Conservation (phyloP, 2,329 filamentous ascomycete species). For the Trichoderma polysporum region DNA sequence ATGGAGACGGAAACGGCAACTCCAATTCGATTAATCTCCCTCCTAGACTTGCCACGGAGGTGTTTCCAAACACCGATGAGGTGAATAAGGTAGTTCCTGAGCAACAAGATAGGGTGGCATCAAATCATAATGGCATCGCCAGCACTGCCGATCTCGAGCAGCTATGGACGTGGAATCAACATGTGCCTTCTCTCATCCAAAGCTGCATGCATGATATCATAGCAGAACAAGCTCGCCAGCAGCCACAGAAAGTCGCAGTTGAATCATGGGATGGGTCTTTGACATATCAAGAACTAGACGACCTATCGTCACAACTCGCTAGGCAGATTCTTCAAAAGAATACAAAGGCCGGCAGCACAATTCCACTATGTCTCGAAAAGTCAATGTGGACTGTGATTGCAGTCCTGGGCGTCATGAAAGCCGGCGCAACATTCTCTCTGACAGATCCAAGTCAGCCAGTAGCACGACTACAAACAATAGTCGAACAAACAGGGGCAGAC, state of each 20-base stretch:
- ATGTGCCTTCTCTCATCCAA: slow-evolving; percentile 41
- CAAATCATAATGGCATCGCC: not conserved
- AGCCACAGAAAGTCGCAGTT: slow-evolving; percentile 45
- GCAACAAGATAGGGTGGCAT: not conserved
- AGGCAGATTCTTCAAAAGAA: slow-evolving; percentile 39
- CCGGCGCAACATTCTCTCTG: slow-evolving; percentile 48
- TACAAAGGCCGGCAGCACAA: slow-evolving; percentile 39
- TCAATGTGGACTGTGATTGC: slow-evolving; percentile 47
- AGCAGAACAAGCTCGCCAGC: slow-evolving; percentile 36
- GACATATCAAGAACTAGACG: slow-evolving; percentile 47
- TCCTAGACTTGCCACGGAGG: not conserved
- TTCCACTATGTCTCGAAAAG: slow-evolving; percentile 54
- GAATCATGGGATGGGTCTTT: slow-evolving; percentile 51
- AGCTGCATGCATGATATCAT: slow-evolving; percentile 50
- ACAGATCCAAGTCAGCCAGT: slow-evolving; percentile 49
- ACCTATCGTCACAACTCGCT: slow-evolving; percentile 43
- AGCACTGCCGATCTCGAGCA: slow-evolving; percentile 34
- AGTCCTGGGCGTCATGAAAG: slow-evolving; percentile 48
- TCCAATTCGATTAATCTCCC: not conserved
- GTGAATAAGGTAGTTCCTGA: not conserved
- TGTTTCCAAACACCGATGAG: not conserved
- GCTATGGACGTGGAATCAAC: slow-evolving; percentile 48
- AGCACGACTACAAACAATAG: slow-evolving; percentile 45
- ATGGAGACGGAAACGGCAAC: not conserved
- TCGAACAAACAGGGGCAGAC: slow-evolving; percentile 43